Conservation (phyloP, 2,329 filamentous ascomycete species). For the Arthrobotrys conoides region DNA sequence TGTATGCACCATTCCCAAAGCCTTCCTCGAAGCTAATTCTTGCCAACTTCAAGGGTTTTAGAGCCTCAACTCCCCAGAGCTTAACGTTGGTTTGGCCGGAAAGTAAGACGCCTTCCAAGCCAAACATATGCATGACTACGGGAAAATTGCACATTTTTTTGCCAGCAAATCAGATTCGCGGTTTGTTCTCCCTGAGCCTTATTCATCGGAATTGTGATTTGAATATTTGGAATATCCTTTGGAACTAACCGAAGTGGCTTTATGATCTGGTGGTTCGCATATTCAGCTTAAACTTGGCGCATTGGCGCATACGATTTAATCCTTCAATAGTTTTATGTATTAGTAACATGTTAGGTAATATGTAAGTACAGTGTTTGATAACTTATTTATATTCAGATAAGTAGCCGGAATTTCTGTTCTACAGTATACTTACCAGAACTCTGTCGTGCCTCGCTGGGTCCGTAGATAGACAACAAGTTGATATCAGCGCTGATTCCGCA, state of each 20-base stretch:
- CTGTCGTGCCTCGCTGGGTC: too few species aligned
- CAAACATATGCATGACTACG: background rate
- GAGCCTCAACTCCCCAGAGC: slow-evolving; percentile 1
- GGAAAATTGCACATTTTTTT: background rate
- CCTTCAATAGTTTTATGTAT: too few species aligned
- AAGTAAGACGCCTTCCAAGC: background rate
- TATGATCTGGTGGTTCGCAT: background rate
- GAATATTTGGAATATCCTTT: background rate
- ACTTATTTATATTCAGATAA: too few species aligned
- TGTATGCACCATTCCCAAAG: background rate
- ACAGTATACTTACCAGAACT: too few species aligned
- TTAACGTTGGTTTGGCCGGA: background rate
- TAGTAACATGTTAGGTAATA: too few species aligned
- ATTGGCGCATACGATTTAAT: background rate
- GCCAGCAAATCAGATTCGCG: background rate
- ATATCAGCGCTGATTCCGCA: too few species aligned
- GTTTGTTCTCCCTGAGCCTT: background rate
- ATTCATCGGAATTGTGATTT: background rate
- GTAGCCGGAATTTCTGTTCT: too few species aligned
- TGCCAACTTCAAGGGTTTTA: background rate
- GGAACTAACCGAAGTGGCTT: background rate
- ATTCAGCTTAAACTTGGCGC: slow-evolving; percentile 5
- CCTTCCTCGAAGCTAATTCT: background rate
- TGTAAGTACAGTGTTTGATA: too few species aligned
- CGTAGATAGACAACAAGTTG: too few species aligned